These are phyloP conservation scores for Pythium dissimile DNA, from an alignment of 352 stramenopile genomes.

Conservation along the genomic window DNA sequence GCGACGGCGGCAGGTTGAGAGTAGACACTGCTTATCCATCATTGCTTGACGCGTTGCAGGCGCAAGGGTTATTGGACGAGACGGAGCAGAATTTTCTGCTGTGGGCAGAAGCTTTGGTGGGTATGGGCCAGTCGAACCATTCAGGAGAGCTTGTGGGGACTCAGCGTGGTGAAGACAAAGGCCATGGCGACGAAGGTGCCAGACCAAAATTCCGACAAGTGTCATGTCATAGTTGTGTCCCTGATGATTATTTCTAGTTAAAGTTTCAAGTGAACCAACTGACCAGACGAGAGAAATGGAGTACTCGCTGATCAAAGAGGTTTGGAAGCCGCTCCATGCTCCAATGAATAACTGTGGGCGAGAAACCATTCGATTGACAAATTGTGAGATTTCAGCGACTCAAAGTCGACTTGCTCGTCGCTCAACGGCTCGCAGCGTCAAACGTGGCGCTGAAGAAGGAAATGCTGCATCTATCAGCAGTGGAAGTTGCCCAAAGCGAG, in stretches of 20 bases:
- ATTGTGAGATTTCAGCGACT: constrained; percentile 40
- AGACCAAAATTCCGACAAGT: no score
- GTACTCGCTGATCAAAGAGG: constrained; percentile 59
- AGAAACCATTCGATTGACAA: no score
- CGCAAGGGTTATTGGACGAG: constrained; percentile 45
- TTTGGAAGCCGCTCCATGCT: no score
- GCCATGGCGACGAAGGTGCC: not conserved
- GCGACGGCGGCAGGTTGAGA: not conserved
- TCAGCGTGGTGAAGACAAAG: not conserved
- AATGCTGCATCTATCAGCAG: constrained; percentile 54
- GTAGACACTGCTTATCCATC: not conserved
- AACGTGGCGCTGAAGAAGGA: constrained; percentile 60
- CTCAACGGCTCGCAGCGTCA: constrained; percentile 58
- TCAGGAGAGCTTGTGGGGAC: no score
- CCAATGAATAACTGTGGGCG: no score
- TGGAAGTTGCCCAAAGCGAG: constrained; percentile 20
- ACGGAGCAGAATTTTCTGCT: constrained; percentile 47
- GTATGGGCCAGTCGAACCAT: constrained; percentile 39
- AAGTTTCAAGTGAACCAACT: not conserved
- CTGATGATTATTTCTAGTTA: not conserved
- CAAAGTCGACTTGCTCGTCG: constrained; percentile 74
- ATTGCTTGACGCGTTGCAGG: constrained; percentile 15
- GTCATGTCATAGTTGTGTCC: no score
- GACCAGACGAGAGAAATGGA: constrained; percentile 44
- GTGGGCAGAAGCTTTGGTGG: constrained; percentile 61